phyloP scores from a whole-genome alignment of 768 basidiomycete species.

The Suillus placidus region DNA sequence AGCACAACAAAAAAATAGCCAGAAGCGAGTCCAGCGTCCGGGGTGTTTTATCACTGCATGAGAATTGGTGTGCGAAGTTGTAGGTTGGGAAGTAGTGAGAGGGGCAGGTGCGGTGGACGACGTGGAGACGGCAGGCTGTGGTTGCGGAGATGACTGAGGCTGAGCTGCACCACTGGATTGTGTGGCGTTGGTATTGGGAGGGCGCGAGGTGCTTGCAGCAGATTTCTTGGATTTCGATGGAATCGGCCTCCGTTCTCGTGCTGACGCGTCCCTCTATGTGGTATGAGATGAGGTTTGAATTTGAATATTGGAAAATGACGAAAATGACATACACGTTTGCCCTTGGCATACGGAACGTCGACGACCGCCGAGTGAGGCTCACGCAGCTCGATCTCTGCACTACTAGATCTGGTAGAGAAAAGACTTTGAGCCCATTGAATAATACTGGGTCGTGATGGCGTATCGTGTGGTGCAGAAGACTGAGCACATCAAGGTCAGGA shows the following conservation, averaged over 20 bases:
- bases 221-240: background rate
- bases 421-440: background rate
- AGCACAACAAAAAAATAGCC: background rate
- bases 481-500: too few species aligned
- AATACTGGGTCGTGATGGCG: too few species aligned
- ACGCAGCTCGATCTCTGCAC: background rate
- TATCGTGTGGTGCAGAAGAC: too few species aligned
- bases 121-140: background rate
- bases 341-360: background rate
- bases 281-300: background rate
- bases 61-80: background rate
- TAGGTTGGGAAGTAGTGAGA: too few species aligned
- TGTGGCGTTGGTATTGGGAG: background rate
- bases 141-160: background rate
- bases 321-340: background rate
- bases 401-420: background rate
- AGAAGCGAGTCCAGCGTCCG: background rate
- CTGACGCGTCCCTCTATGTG: background rate
- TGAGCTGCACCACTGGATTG: background rate
- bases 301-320: too few species aligned
- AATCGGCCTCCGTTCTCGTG: background rate
- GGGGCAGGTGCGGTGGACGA: too few species aligned
- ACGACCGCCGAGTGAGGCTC: too few species aligned
- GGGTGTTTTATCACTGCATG: background rate
- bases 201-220: background rate